Conservation (phyloP, 2,329 filamentous ascomycete species). For the Fusarium ramigenum region DNA sequence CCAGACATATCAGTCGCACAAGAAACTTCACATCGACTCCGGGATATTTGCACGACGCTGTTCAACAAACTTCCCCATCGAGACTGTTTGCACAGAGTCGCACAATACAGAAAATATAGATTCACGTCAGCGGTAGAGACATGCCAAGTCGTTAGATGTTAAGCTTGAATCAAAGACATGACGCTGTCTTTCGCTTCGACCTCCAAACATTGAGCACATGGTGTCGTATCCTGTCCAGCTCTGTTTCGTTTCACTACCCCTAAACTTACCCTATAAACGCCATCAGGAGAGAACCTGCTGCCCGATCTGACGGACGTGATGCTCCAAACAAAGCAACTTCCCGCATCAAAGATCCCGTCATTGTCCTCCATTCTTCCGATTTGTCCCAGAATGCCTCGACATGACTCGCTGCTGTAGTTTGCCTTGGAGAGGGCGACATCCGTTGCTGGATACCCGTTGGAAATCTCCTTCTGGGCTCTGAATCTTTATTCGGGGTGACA, state of each 20-base stretch:
- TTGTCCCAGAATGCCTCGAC: background rate
- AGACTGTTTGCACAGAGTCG: constrained; percentile 19
- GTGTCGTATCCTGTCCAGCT: constrained; percentile 12
- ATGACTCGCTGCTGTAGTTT: constrained; percentile 15
- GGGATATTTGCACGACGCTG: background rate
- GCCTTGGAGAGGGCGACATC: constrained; percentile 1
- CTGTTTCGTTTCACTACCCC: constrained; percentile 4
- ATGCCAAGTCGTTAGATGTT: constrained; percentile 6
- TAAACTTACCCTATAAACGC: background rate
- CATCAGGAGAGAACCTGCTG: accelerated
- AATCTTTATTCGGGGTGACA: constrained; percentile 21
- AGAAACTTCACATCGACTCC: constrained; percentile 1
- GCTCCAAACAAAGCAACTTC: constrained; percentile 14
- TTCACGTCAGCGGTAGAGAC: background rate
- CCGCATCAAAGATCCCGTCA: constrained; percentile 17
- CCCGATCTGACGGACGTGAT: background rate
- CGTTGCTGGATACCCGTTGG: constrained; percentile 1
- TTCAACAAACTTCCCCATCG: constrained; percentile 4
- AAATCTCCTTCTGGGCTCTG: background rate
- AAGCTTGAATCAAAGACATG: constrained; percentile 31
- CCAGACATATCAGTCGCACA: constrained; percentile 15
- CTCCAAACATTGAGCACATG: constrained; percentile 11
- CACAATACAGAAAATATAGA: background rate
- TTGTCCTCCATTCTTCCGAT: constrained; percentile 29
- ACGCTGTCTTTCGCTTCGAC: constrained; percentile 30